Percentiles rank a stretch among this genome's conserved stretches.
These are phyloP conservation scores for Anastatica hierochuntica DNA, from an alignment of 345 rosid genomes.

Conservation along the genomic window DNA sequence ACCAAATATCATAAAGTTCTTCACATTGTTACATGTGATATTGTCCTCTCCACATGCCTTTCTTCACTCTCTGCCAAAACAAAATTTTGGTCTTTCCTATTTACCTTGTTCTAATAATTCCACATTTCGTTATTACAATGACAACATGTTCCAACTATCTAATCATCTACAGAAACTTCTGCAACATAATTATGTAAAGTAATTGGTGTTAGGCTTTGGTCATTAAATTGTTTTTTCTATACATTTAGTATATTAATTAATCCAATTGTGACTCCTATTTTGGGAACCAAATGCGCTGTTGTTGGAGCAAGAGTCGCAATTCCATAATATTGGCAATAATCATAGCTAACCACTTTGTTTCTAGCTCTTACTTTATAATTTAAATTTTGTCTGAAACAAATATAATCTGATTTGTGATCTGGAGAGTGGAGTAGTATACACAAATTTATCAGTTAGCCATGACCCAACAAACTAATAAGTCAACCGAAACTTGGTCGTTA, in stretches of 20 bases:
- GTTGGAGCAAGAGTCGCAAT: constrained; percentile 3
- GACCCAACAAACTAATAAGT: too few species aligned
- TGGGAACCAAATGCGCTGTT: constrained; percentile 18
- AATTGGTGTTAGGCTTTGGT: too few species aligned
- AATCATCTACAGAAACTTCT: not conserved
- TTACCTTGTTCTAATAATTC: constrained; percentile 5
- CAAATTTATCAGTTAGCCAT: too few species aligned
- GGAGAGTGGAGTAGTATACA: too few species aligned
- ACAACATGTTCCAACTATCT: not conserved
- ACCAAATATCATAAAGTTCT: constrained; percentile 19
- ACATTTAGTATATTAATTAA: too few species aligned
- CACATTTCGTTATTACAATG: constrained; percentile 1
- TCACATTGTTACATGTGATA: constrained; percentile 17
- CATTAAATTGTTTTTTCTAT: not conserved
- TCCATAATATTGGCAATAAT: not conserved
- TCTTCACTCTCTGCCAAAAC: constrained; percentile 19
- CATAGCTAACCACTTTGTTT: not conserved
- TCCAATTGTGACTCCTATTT: constrained; percentile 6
- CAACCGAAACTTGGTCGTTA: too few species aligned
- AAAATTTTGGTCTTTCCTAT: not conserved
- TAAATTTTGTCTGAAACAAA: too few species aligned
- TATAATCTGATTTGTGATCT: too few species aligned
- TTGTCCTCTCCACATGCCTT: constrained; percentile 27
- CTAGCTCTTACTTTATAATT: too few species aligned
- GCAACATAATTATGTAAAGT: not conserved